Base-by-base conservation (phyloP, 148 eudicot species). In the Limonium bicolor region DNA sequence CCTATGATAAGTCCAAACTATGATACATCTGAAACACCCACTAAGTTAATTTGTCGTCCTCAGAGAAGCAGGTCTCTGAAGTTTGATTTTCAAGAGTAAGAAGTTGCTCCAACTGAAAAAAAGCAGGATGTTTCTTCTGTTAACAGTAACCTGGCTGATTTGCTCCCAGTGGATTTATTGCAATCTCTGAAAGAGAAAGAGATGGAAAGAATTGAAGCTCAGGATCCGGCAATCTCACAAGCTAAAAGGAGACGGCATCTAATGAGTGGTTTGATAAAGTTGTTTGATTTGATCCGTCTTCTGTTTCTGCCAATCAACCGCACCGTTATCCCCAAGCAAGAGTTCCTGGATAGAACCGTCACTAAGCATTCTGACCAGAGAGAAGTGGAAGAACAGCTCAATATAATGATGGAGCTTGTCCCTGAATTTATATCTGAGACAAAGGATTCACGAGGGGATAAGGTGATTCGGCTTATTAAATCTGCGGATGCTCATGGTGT, bases 311-410 rank as follows among this genome's bases (percentile, higher is more conserved):
- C 95, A 12, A 62, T 73, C 26, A 65, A 65, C 12, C 77, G 93
- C 13, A 63, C 77, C 3, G 72, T 73, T 18, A 49, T 90, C 39
- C 70, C 93, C 1, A 90, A 85, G 61, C 80, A 80, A 32, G 93
- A 90, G 65, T 73, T 90, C 44, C 34, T 84, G 58, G 63, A 84
- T 60, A 73, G 50, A 60, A 50, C 81, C 34, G 30, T 80, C 23
- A 36, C 75, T 12, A 66, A 60, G 53, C 59, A 77, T 37, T 38
- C 70, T 28, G 78, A 71, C 29, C n/a, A n/a, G n/a, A n/a, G 69
- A 33, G 94, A 88, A 64, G 70, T 80, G 32, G 97, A 83, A 60
- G 84, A 77, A 41, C 92, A 80, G 46, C 79, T 88, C 32, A 56
- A 41, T 29, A 56, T 80, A 68, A 63, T 88, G 52, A 63, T 65